phyloP scores from a whole-genome alignment of 225 moss, liverwort and hornwort genomes.

The Pleurozium schreberi region DNA sequence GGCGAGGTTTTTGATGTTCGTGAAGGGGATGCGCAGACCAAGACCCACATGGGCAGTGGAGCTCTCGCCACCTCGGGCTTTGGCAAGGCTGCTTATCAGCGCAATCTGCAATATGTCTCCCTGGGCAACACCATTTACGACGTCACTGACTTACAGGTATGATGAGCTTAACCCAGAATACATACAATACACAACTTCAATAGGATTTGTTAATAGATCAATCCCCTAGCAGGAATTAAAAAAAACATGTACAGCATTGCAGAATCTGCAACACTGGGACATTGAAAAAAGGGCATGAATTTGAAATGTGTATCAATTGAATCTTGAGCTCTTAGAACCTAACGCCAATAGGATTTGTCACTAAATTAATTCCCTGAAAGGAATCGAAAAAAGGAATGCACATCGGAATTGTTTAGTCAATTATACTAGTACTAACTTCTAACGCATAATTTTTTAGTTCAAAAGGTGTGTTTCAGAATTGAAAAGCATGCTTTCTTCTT shows the following conservation, averaged over 20 bases:
- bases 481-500: not conserved
- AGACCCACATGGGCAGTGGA: conserved; percentile 53
- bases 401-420: not conserved
- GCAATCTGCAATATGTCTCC: conserved; percentile 35
- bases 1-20: conserved; percentile 29
- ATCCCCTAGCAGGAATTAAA: no score
- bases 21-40: conserved; percentile 3
- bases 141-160: conserved; percentile 24
- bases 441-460: not conserved
- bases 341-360: not conserved
- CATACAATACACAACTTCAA: not conserved
- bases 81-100: conserved; percentile 41
- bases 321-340: not conserved
- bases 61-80: conserved; percentile 26
- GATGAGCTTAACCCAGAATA: not conserved
- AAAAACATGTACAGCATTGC: not conserved
- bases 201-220: no score
- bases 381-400: not conserved
- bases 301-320: not conserved
- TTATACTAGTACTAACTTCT: not conserved
- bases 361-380: not conserved
- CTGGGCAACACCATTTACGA: conserved; percentile 10
- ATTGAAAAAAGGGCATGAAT: not conserved
- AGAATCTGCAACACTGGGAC: not conserved
- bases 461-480: not conserved